These are phyloP conservation scores for Penicillium ochrochloron DNA, from an alignment of 495 filamentous ascomycete genomes.

Conservation along the genomic window DNA sequence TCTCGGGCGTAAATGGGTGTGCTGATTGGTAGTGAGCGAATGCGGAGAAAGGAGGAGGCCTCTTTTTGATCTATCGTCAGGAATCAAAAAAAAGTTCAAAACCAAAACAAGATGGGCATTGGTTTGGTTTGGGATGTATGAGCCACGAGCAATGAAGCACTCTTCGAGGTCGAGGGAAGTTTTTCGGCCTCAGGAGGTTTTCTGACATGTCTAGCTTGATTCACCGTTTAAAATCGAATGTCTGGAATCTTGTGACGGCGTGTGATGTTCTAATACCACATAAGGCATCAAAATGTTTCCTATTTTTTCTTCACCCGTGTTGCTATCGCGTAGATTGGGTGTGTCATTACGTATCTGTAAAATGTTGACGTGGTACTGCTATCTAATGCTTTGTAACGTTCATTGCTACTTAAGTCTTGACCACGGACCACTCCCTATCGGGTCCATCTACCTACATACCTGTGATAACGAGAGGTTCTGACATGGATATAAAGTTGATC, in stretches of 20 bases:
- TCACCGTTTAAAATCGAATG: constrained; percentile 39
- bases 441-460: no score
- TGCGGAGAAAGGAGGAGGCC: constrained; percentile 32
- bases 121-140: constrained; percentile 53
- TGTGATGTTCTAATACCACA: constrained; percentile 53
- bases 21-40: constrained; percentile 28
- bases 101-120: constrained; percentile 45
- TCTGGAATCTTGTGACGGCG: constrained; percentile 45
- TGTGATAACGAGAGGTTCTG: no score
- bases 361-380: background rate
- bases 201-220: constrained; percentile 48
- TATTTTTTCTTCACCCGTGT: constrained; percentile 26
- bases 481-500: background rate
- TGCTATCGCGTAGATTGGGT: constrained; percentile 7
- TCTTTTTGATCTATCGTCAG: constrained; percentile 41
- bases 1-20: constrained; percentile 54
- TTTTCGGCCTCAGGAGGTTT: constrained; percentile 34
- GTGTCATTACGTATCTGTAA: no score
- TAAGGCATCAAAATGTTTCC: constrained; percentile 47
- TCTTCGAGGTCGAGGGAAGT: constrained; percentile 24
- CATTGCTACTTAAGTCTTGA: background rate
- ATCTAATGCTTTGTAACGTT: background rate
- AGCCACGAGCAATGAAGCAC: constrained; percentile 57
- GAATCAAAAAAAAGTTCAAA: constrained; percentile 43
- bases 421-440: background rate